These are phyloP conservation scores for Termitomyces sp. DNA, from an alignment of 768 basidiomycete genomes.

Conservation along the genomic window DNA sequence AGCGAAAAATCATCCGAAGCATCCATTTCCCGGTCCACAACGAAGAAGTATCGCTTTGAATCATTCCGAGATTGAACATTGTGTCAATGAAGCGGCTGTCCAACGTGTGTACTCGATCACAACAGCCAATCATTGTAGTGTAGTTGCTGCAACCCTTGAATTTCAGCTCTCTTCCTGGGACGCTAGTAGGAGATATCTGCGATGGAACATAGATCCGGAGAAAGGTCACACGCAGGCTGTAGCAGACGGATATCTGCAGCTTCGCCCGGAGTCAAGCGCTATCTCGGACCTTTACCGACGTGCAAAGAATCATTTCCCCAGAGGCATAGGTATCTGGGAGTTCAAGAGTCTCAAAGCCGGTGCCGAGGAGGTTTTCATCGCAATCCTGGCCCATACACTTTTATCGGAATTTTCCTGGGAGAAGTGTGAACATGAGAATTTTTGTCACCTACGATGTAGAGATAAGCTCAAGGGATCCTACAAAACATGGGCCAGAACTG, in stretches of 20 bases:
- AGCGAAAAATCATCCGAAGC: not conserved
- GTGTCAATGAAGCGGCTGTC: not conserved
- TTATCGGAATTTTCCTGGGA: not conserved
- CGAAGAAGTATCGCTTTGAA: not conserved
- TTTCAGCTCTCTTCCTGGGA: not conserved
- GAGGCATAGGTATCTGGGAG: not conserved
- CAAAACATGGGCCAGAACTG: not conserved
- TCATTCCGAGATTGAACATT: not conserved
- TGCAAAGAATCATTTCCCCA: not conserved
- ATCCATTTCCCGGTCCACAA: not conserved
- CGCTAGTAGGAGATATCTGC: not conserved
- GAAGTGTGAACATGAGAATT: not conserved
- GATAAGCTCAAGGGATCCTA: not conserved
- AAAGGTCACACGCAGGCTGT: not conserved
- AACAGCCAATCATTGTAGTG: not conserved
- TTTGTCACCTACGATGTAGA: not conserved
- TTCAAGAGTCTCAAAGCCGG: not conserved
- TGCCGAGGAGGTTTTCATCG: not conserved
- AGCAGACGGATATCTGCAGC: not conserved
- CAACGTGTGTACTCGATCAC: not conserved
- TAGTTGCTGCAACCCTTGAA: slow-evolving; percentile 3
- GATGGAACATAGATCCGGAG: not conserved
- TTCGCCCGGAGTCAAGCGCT: not conserved
- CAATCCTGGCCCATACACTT: not conserved
- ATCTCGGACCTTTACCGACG: not conserved